Base-by-base conservation (phyloP, 768 basidiomycete species). In the Lactarius pseudohatsudake region DNA sequence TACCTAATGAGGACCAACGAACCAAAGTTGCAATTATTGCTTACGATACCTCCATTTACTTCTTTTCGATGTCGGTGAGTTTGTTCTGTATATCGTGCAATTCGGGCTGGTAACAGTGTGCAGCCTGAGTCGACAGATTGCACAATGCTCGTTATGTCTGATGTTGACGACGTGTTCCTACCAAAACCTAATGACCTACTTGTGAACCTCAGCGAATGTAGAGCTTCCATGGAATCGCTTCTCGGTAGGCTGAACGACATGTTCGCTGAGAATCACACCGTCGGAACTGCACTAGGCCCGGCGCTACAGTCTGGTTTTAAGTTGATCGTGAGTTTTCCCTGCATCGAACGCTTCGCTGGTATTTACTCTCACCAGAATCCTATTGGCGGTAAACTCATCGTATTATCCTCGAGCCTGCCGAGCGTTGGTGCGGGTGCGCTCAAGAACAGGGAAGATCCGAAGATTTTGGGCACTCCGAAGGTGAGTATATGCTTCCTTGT, bases 171-270 rank as follows among this genome's bases (percentile, higher is more conserved):
- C 71, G 94, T 98, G 62, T 99, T 98, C 84, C 81, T 99, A 30
- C 97, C 97, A 3, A 96, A 96, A 77, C 97, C 97, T 4, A 92
- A 86, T 57, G 96, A 98, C 75, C 82, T 98, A n/a, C 87, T 98
- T 40, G 91, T 98, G 74, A 98, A 98, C 80, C 80, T 98, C 67
- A 84, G 86, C 15, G 97, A 98, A 78, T 84, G 90, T 11, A 86
- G 91, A 50, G 79, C 86, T 0, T 86, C 89, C 2, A 78, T 98
- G 56, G 96, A 98, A 75, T 78, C 82, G 18, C 84, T 99, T 28
- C 84, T 99, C 1, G 85, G 88, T 20, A 81, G 90, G 61, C 82
- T 99, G 63, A 91, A 88, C 71, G 96, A 96, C 64, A 98, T 99
- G 96, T 99, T 98, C 85, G 86, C 91, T 76, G 96, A 98, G n/a